Conservation (phyloP, 441 rosid species). For the Omphalea diandra region DNA sequence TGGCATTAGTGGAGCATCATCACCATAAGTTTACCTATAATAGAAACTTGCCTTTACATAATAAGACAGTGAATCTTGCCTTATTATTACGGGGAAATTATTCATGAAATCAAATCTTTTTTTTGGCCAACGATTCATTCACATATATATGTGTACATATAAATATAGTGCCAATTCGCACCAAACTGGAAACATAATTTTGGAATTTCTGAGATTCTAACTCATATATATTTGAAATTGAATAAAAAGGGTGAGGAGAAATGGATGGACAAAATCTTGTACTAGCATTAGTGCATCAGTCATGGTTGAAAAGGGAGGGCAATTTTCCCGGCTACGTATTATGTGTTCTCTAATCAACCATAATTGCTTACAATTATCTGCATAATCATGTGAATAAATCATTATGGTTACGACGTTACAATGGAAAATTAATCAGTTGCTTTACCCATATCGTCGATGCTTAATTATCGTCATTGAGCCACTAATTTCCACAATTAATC, state of each 20-base stretch:
- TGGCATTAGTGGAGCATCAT: slow-evolving; percentile 18
- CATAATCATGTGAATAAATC: neutral
- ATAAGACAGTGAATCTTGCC: slow-evolving; percentile 19
- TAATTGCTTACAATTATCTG: no score
- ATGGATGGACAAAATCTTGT: neutral
- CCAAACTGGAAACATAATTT: neutral
- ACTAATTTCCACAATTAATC: neutral
- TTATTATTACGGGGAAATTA: neutral
- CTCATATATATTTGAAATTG: neutral
- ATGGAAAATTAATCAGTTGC: neutral
- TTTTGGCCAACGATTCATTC: neutral
- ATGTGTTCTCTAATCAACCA: neutral
- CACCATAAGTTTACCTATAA: slow-evolving; percentile 15
- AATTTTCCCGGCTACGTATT: neutral
- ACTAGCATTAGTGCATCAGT: neutral
- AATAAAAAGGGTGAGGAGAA: neutral
- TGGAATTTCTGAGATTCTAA: neutral
- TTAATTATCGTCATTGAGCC: no score
- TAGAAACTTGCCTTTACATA: slow-evolving; percentile 25
- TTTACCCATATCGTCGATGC: neutral
- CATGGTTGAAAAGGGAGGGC: neutral
- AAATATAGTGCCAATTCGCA: slow-evolving; percentile 16
- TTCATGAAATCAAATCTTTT: neutral
- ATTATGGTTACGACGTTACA: neutral
- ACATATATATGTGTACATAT: no score